Percentiles rank a stretch among this genome's conserved stretches.
Conservation (phyloP, 352 stramenopile species). For the Pythium aristosporum region DNA sequence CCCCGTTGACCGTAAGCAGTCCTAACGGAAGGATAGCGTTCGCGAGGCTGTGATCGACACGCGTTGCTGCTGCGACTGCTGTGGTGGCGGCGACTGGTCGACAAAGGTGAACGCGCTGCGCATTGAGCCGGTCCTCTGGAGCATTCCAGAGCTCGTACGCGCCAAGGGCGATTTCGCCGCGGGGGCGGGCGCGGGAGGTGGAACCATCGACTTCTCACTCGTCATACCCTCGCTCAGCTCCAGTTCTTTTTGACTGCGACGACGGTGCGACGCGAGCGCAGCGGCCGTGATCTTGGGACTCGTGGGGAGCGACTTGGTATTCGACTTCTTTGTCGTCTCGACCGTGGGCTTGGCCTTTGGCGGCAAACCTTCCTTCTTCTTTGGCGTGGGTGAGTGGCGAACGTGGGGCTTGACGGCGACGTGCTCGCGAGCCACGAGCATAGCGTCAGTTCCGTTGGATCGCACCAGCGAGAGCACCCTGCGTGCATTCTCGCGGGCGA, state of each 20-base stretch:
- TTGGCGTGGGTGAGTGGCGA: constrained; percentile 13
- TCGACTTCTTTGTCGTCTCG: constrained; percentile 5
- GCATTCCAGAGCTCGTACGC: background rate
- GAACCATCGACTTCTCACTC: background rate
- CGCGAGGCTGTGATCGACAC: constrained; percentile 21
- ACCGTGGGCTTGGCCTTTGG: constrained; percentile 9
- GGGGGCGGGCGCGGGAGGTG: constrained; percentile 3
- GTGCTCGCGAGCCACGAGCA: constrained; percentile 36
- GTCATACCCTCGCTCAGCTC: background rate
- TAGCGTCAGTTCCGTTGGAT: constrained; percentile 44
- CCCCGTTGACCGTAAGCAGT: too few relatives aligned
- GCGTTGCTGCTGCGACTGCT: background rate
- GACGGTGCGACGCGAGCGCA: constrained; percentile 24
- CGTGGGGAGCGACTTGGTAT: background rate
- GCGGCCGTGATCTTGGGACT: constrained; percentile 27
- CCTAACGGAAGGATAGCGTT: constrained; percentile 16
- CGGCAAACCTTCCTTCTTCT: constrained; percentile 11
- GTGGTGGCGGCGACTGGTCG: constrained; percentile 8
- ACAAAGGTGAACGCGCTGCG: constrained; percentile 22
- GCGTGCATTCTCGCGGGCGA: constrained; percentile 48
- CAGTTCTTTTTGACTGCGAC: constrained; percentile 27
- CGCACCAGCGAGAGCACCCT: constrained; percentile 56
- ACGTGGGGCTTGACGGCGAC: constrained; percentile 30
- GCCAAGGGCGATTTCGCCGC: background rate
- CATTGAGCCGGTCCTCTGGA: constrained; percentile 17